Percentiles rank a stretch among this genome's conserved stretches.
Evolutionary conservation across 2,329 filamentous ascomycete species (phyloP).

Genomic region (Curvularia sp.): DNA sequence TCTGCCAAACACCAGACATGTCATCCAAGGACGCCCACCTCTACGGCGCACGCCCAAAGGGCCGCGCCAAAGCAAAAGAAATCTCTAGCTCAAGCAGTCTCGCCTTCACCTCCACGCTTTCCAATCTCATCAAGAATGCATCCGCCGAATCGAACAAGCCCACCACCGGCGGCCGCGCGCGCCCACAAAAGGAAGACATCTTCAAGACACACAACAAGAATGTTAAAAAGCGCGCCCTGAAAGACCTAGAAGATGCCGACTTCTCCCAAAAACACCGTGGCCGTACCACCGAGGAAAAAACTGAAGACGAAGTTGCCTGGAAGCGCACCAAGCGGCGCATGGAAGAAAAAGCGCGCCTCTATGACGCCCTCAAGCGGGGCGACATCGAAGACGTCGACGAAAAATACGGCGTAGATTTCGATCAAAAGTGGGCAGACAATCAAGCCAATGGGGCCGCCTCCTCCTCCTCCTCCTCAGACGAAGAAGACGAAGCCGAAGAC

Average conservation of each 20-base stretch:
- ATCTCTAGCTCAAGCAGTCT: conserved; percentile 74
- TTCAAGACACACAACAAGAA: conserved; percentile 72
- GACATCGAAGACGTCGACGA: conserved; percentile 71
- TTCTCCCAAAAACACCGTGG: conserved; percentile 68
- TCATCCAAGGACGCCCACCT: conserved; percentile 67
- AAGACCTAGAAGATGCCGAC: conserved; percentile 63
- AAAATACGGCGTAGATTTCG: conserved; percentile 83
- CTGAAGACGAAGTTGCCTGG: conserved; percentile 63
- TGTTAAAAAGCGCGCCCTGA: conserved; percentile 67
- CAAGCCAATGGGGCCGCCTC: conserved; percentile 54
- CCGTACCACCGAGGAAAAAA: conserved; percentile 62
- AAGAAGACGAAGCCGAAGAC: conserved; percentile 58
- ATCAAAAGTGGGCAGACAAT: conserved; percentile 88
- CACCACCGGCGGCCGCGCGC: conserved; percentile 60
- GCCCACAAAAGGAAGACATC: conserved; percentile 70
- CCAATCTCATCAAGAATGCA: conserved; percentile 71
- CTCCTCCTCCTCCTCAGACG: conserved; percentile 49
- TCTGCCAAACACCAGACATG: conserved; percentile 25
- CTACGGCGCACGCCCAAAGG: conserved; percentile 77
- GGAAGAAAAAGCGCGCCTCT: conserved; percentile 87
- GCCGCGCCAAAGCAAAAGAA: conserved; percentile 62
- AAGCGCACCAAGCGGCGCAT: conserved; percentile 78
- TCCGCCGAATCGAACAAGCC: conserved; percentile 53
- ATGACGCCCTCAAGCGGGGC: conserved; percentile 90
- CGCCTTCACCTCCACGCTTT: conserved; percentile 87